A percentile compares a stretch with the other conserved stretches of the same genome.
These are phyloP conservation scores for Parathielavia hyrcaniae DNA, from an alignment of 495 filamentous ascomycete species.

Conservation along the genomic window DNA sequence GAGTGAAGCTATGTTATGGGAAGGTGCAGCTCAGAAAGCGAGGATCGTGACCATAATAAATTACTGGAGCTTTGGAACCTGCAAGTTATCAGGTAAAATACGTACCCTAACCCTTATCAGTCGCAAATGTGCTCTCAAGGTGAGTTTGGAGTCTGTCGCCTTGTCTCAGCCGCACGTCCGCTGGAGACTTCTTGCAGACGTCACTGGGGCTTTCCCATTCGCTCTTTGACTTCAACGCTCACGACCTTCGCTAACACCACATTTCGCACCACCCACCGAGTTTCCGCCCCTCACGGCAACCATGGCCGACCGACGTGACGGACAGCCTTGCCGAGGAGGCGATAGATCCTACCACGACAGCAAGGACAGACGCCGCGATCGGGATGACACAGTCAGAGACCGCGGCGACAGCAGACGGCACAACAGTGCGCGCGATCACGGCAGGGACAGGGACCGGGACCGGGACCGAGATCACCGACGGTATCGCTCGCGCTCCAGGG, in stretches of 20 bases:
- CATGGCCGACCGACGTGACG: conserved; percentile 28
- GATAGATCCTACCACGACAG: conserved; percentile 24
- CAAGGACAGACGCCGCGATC: conserved; percentile 20
- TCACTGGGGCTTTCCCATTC: conserved; percentile 10
- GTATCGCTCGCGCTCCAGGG: conserved; percentile 40
- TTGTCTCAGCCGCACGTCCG: conserved; percentile 19
- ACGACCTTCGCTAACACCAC: not conserved
- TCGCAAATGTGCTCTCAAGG: not conserved
- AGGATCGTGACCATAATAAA: no score
- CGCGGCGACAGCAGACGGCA: conserved; percentile 32
- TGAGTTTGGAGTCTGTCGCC: conserved; percentile 5
- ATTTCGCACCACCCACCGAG: not conserved
- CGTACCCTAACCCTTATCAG: not conserved
- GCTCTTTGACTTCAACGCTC: not conserved
- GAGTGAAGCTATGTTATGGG: not conserved
- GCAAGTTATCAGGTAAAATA: no score
- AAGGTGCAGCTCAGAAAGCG: no score
- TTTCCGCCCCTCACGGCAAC: not conserved
- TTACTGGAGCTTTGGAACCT: no score
- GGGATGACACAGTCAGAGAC: conserved; percentile 19
- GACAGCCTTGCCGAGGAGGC: conserved; percentile 26
- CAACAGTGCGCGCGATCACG: conserved; percentile 27
- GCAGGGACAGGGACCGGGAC: conserved; percentile 33
- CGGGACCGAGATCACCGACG: conserved; percentile 25
- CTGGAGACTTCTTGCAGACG: conserved; percentile 22